phyloP scores from a whole-genome alignment of 106 monocot genomes.

The Apostasia shenzhenica region DNA sequence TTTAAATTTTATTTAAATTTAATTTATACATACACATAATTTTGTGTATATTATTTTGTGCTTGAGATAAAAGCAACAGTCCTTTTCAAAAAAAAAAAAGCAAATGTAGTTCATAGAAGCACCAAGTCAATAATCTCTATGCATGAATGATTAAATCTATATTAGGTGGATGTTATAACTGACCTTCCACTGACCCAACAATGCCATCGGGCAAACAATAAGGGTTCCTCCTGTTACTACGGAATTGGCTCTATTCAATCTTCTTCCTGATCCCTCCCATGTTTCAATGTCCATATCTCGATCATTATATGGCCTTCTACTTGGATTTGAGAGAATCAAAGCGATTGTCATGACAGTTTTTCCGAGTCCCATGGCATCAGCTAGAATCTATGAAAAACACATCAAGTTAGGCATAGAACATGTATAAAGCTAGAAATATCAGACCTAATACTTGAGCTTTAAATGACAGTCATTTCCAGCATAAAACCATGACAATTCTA shows the following conservation, averaged over 20 bases:
- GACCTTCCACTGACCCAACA: conserved; percentile 96
- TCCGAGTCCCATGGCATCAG: conserved; percentile 98
- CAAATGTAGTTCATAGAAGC: not conserved
- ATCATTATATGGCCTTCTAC: conserved; percentile 28
- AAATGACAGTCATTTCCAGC: no score
- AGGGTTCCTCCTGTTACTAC: conserved; percentile 74
- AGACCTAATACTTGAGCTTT: no score
- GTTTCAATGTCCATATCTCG: conserved; percentile 1
- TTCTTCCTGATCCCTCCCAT: not conserved
- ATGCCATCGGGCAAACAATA: conserved; percentile 92
- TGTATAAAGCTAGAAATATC: not conserved
- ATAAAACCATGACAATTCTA: no score
- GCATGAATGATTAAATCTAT: not conserved
- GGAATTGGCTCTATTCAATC: not conserved
- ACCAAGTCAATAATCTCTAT: not conserved
- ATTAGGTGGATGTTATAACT: not conserved
- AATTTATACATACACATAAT: no score
- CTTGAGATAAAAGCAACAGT: no score
- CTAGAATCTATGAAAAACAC: conserved; percentile 48
- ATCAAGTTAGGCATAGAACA: conserved; percentile 7
- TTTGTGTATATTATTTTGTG: no score
- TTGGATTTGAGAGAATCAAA: conserved; percentile 51
- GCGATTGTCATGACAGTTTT: conserved; percentile 97
- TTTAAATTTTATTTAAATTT: no score
- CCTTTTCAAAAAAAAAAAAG: not conserved